Evolutionary conservation across 2,329 filamentous ascomycete genomes (phyloP).

Genomic region (Aspergillus tanneri): DNA sequence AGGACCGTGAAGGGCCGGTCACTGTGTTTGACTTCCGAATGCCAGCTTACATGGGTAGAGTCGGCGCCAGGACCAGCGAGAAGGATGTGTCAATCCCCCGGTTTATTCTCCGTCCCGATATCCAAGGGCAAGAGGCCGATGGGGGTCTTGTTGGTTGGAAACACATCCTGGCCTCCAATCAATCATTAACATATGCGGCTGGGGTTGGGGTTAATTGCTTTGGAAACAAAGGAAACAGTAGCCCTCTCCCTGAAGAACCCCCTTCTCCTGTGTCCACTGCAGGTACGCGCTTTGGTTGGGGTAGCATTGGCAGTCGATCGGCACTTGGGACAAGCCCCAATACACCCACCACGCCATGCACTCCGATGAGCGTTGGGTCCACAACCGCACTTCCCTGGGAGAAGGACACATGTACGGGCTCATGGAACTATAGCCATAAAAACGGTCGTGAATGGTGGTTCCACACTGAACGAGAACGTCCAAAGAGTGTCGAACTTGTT

Average conservation of each 20-base stretch:
- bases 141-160: constrained; percentile 48
- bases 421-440: constrained; percentile 44
- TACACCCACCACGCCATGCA: constrained; percentile 34
- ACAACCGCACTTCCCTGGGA: constrained; percentile 37
- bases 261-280: constrained; percentile 34
- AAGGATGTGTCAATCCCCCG: constrained; percentile 36
- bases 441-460: constrained; percentile 47
- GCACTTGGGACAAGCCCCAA: constrained; percentile 29
- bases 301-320: constrained; percentile 35
- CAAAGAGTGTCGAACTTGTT: constrained; percentile 32
- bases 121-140: constrained; percentile 43
- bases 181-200: constrained; percentile 39
- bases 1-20: constrained; percentile 30
- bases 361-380: constrained; percentile 31
- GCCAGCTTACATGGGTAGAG: constrained; percentile 44
- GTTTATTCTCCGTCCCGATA: constrained; percentile 45
- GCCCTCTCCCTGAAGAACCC: constrained; percentile 30
- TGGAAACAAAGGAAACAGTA: constrained; percentile 23
- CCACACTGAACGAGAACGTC: constrained; percentile 45
- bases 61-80: constrained; percentile 25
- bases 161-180: constrained; percentile 43
- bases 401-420: constrained; percentile 45
- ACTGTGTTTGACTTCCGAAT: constrained; percentile 44
- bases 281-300: constrained; percentile 36
- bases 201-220: constrained; percentile 37